Conservation (phyloP, 495 filamentous ascomycete species). For the Penicillium crystallinum region DNA sequence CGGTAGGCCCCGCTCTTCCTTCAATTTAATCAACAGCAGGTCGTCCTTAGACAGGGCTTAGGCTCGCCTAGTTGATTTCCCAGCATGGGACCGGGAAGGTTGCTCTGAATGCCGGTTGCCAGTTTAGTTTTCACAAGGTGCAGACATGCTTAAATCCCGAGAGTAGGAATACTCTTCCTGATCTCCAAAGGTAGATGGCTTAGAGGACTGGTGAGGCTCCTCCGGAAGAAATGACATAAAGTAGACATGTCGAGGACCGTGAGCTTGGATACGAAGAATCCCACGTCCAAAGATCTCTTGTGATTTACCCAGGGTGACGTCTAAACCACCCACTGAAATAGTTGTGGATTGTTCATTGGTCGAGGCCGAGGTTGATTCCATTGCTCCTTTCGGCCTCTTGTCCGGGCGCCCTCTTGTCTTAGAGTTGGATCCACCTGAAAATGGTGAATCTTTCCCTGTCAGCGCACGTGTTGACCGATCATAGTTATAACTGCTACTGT, state of each 20-base stretch:
- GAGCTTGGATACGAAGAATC: conserved; percentile 10
- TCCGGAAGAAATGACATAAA: conserved; percentile 13
- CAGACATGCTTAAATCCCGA: background rate
- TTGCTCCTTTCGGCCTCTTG: background rate
- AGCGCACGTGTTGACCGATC: background rate
- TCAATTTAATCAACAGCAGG: conserved; percentile 12
- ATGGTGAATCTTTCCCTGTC: background rate
- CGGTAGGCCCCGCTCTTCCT: conserved; percentile 5
- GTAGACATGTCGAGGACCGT: conserved; percentile 7
- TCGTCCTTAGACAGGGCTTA: conserved; percentile 10
- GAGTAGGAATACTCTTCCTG: conserved; percentile 3
- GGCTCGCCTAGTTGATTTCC: conserved; percentile 2
- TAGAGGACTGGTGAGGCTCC: background rate
- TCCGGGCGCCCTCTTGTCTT: conserved; percentile 1
- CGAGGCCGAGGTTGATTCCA: background rate
- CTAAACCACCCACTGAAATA: background rate
- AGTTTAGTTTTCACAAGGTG: conserved; percentile 3
- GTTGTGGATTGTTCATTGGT: background rate
- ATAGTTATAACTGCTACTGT: background rate
- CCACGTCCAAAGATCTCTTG: conserved; percentile 16
- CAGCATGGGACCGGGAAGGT: background rate
- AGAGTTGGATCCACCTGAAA: background rate
- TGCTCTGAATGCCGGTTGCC: background rate
- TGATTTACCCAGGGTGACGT: background rate
- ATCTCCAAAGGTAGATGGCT: conserved; percentile 15